Evolutionary conservation across 2,329 filamentous ascomycete genomes (phyloP), one percentile per base, ranked within the genome.

Genomic region (Lithohypha guttulata): DNA sequence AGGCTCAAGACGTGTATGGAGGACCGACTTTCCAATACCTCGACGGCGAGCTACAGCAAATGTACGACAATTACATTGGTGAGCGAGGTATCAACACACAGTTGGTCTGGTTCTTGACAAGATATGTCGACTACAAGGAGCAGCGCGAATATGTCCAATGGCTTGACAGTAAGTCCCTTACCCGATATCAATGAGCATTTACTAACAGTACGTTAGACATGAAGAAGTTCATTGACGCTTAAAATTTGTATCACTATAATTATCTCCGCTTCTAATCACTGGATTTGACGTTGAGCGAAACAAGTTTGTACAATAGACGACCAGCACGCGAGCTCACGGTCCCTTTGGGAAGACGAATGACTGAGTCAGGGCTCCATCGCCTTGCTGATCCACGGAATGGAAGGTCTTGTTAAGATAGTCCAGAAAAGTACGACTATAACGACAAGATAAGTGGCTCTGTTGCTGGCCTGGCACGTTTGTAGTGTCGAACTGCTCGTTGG

Each of bases 41-140:
- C 43, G 91, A 98, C 59, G 86, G 95, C 68, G 89, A 96, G 59
- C 75, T 98, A 30, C 89, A 96, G 70, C 73, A 85, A 39, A 73
- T 94, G 53, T 72, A 96, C 59, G 89, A 96, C 73, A 77, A 81
- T 53, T 98, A 89, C 68, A 75, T 98, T 48, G 86, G 94, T 63
- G 91, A 95, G 73, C 77, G 91, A 53, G 91, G 89, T 49, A 77
- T 98, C 64, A 85, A 89, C 56, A 79, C 81, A 53, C 75, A 80
- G 43, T 74, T 98, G 53, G 89, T 87, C 39, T 68, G 87, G 51
- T 95, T 96, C 63, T 80, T 93, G 30, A 85, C 87, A 25, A 87
- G 96, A 61, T 98, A 94, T 68, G 87, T 96, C 57, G 86, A 96
- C 59, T 77, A 83, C 65, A 98, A 98, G 79, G 91, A 98, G 76